Conservation (phyloP, 2,329 filamentous ascomycete species). For the Aspergillus sojae region DNA sequence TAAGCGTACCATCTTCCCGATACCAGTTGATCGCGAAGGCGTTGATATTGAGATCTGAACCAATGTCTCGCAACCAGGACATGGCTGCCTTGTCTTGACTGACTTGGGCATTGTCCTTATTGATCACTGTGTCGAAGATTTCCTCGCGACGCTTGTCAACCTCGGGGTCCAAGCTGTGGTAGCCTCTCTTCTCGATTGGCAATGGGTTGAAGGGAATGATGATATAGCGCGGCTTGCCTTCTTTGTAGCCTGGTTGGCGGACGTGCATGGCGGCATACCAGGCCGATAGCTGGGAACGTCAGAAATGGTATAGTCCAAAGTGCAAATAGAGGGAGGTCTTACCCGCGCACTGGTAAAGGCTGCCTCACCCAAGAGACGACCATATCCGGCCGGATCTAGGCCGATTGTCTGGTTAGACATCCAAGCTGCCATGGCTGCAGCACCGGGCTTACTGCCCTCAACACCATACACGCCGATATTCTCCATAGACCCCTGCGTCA, state of each 20-base stretch:
- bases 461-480: constrained; percentile 50
- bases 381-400: constrained; percentile 45
- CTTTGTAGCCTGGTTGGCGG: too few relatives aligned
- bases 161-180: too few relatives aligned
- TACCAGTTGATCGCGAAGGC: constrained; percentile 44
- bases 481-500: constrained; percentile 43
- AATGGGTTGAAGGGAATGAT: constrained; percentile 14
- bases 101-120: too few relatives aligned
- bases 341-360: constrained; percentile 49
- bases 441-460: constrained; percentile 53
- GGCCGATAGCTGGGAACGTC: background rate
- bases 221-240: too few relatives aligned
- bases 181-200: background rate
- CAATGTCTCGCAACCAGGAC: constrained; percentile 44
- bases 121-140: too few relatives aligned
- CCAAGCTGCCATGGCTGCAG: constrained; percentile 50
- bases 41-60: constrained; percentile 51
- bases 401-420: constrained; percentile 50
- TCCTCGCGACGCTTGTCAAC: too few relatives aligned
- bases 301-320: too few relatives aligned
- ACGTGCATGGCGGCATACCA: background rate
- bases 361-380: constrained; percentile 46
- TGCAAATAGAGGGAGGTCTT: background rate
- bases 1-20: constrained; percentile 41
- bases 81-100: too few relatives aligned